Evolutionary conservation across 805 yeast species (phyloP).

Genomic region (Ogataea philodendri): DNA sequence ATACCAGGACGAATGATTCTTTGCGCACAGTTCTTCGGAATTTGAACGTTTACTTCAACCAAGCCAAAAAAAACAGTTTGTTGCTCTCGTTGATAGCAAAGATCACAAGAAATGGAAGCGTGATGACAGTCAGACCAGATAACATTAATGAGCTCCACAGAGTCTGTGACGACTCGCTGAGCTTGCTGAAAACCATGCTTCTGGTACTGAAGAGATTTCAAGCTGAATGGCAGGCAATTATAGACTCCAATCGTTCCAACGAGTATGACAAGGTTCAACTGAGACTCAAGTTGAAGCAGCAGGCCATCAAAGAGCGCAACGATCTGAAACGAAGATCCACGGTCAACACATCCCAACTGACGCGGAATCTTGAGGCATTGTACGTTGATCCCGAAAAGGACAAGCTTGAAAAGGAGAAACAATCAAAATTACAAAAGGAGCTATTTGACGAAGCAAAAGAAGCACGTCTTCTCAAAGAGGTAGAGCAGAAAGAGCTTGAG

Average conservation of each 20-base stretch:
- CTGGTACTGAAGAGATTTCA: conserved; percentile 39
- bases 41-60: conserved; percentile 32
- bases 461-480: conserved; percentile 23
- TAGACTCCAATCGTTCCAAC: conserved; percentile 37
- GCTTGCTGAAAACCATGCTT: conserved; percentile 31
- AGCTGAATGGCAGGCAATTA: conserved; percentile 37
- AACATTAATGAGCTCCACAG: conserved; percentile 40
- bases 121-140: conserved; percentile 36
- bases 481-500: conserved; percentile 20
- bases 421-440: conserved; percentile 26
- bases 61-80: conserved; percentile 48
- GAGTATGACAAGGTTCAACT: conserved; percentile 38
- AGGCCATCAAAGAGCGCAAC: conserved; percentile 22
- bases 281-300: conserved; percentile 26
- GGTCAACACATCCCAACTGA: conserved; percentile 8
- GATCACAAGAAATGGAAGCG: conserved; percentile 42
- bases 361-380: conserved; percentile 24
- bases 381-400: conserved; percentile 27
- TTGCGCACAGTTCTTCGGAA: conserved; percentile 27
- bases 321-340: conserved; percentile 16
- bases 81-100: conserved; percentile 47
- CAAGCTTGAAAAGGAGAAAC: conserved; percentile 27
- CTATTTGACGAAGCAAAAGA: conserved; percentile 27
- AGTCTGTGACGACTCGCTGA: conserved; percentile 40
- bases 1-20: conserved; percentile 28